phyloP scores from a whole-genome alignment of 2,329 filamentous ascomycete species.

The Aspergillus quadrilineatus region DNA sequence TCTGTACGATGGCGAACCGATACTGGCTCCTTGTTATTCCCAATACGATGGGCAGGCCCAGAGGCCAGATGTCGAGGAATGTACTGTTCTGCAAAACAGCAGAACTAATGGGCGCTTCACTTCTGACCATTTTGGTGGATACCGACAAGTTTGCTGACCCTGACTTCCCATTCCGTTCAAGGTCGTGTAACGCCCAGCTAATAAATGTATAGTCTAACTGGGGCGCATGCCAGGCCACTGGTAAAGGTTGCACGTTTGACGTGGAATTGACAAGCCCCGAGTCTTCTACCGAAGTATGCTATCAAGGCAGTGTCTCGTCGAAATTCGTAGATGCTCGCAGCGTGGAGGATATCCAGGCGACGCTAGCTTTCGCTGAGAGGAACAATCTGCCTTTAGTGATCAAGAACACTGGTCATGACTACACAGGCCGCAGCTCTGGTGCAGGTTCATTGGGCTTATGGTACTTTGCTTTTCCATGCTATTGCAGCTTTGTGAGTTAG shows the following conservation, averaged over 20 bases:
- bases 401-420: conserved; percentile 21
- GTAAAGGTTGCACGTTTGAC: not conserved
- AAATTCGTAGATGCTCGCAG: conserved; percentile 13
- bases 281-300: not conserved
- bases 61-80: not conserved
- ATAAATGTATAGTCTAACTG: conserved; percentile 1
- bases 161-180: not conserved
- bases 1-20: conserved; percentile 9
- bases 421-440: conserved; percentile 13
- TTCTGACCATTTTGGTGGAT: not conserved
- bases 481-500: not conserved
- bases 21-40: conserved; percentile 10
- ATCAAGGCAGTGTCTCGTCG: conserved; percentile 13
- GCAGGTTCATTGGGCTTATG: conserved; percentile 14
- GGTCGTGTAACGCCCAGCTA: not conserved
- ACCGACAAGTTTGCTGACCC: not conserved
- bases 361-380: conserved; percentile 6
- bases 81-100: not conserved
- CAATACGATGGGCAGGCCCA: conserved; percentile 1
- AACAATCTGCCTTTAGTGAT: conserved; percentile 9
- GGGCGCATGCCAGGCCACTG: conserved; percentile 14
- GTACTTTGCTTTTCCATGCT: not conserved
- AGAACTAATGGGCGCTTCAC: not conserved
- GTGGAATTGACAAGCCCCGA: not conserved
- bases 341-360: conserved; percentile 14